Base-by-base conservation (phyloP, 768 basidiomycete genomes). In the Mrakia frigida region DNA sequence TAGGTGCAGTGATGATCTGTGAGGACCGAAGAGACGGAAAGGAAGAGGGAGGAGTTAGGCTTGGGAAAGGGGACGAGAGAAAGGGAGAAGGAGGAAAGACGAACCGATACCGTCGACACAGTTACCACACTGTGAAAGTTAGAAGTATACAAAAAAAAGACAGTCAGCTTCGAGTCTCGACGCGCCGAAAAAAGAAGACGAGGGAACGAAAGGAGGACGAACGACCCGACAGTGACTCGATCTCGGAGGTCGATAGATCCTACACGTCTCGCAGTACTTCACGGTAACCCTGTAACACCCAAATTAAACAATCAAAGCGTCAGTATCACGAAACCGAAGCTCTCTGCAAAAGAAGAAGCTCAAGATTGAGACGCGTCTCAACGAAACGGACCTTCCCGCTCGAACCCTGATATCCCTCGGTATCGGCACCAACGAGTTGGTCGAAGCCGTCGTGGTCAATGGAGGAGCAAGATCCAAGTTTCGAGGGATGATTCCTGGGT, bases 221-320 rank as follows among this genome's bases (percentile, higher is more conserved):
- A 93, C 93, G 88, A 97, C 88, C 82, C 94, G 93, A 83, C 96
- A 99, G 83, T 99, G 96, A 81, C 92, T 96, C 28, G 94, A 91
- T 78, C 96, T 86, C 6, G 96, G 96, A 10, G 96, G 93, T 28
- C 96, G 89, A 82, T 98, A 99, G 2, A 89, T 93, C 80, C 88
- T 88, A 84, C 96, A 99, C 18, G 94, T 98, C 43, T 90, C 88
- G 82, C 96, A 99, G 80, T 93, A 98, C 84, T 96, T 97, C 74
- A 93, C 91, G 14, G 91, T 89, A 50, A 96, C 92, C 39, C 94
- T 95, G 81, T 78, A 75, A 21, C 31, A 56, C 65, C 71, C 23
- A 53, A 39, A 53, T 56, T n/a, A n/a, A n/a, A n/a, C n/a, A n/a
- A n/a, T n/a, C n/a, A 31, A 50, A 43, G 35, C 74, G 56, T 21